phyloP scores from a whole-genome alignment of 2,329 filamentous ascomycete species.

The Zopfia rhizophila region DNA sequence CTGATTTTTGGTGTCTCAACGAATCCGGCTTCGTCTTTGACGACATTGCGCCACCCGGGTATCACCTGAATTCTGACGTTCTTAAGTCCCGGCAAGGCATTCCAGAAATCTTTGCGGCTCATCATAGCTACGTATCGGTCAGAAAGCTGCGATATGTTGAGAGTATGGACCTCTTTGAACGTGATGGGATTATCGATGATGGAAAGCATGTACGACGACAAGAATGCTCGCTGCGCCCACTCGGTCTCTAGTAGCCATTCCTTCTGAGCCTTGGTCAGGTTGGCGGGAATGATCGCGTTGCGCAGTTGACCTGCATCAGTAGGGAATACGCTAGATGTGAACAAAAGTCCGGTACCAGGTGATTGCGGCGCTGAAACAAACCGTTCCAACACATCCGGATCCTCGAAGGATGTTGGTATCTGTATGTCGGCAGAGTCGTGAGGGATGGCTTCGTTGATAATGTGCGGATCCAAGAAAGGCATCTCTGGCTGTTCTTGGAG shows the following conservation, averaged over 20 bases:
- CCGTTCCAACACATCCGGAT: conserved; percentile 30
- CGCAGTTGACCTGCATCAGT: conserved; percentile 34
- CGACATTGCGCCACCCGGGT: conserved; percentile 72
- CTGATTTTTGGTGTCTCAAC: conserved; percentile 61
- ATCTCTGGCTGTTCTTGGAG: conserved; percentile 31
- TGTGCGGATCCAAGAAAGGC: conserved; percentile 41
- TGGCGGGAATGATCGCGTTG: conserved; percentile 61
- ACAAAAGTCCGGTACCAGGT: conserved; percentile 40
- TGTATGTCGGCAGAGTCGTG: conserved; percentile 30
- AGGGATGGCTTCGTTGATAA: conserved; percentile 40
- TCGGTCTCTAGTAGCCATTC: conserved; percentile 75
- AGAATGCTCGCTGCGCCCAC: conserved; percentile 75
- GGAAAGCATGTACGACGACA: conserved; percentile 73
- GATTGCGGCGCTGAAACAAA: conserved; percentile 27
- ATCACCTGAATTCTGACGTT: conserved; percentile 70
- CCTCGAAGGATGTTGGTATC: conserved; percentile 32
- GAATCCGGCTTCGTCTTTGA: conserved; percentile 62
- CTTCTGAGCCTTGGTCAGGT: conserved; percentile 70
- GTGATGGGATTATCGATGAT: conserved; percentile 68
- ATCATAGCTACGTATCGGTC: conserved; percentile 68
- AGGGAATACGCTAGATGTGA: conserved; percentile 44
- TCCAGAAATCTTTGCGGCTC: conserved; percentile 70
- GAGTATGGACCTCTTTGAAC: conserved; percentile 65
- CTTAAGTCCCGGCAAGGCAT: conserved; percentile 63
- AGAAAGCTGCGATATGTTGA: conserved; percentile 73